phyloP scores from a whole-genome alignment of 192 early-diverging fungal species.

The Entophlyctis luteolus region DNA sequence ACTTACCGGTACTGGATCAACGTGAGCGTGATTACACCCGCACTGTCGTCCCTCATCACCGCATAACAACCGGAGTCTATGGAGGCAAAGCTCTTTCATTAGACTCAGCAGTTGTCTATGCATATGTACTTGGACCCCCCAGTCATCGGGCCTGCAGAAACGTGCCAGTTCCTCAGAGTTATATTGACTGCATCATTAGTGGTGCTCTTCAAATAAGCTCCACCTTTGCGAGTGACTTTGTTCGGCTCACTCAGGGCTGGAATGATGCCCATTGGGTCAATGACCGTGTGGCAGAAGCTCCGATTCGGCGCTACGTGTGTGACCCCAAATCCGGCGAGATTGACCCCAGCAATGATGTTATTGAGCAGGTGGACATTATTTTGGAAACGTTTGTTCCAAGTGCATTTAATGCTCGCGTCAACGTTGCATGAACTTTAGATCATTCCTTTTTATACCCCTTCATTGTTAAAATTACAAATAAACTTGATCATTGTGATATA shows the following conservation, averaged over 20 bases:
- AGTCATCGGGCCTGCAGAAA: conserved; percentile 17
- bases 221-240: conserved; percentile 42
- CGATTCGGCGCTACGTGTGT: conserved; percentile 33
- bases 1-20: conserved; percentile 33
- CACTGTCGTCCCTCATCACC: not conserved
- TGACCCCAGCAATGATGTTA: not conserved
- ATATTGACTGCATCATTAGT: conserved; percentile 44
- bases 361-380: not conserved
- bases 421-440: conserved; percentile 1
- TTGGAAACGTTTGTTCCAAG: not conserved
- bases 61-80: not conserved
- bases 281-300: conserved; percentile 32
- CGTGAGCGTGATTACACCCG: conserved; percentile 41
- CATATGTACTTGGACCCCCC: conserved; percentile 28
- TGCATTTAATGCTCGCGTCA: not conserved
- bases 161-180: conserved; percentile 47
- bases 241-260: conserved; percentile 43
- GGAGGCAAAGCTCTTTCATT: not conserved
- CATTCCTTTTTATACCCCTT: too few relatives aligned
- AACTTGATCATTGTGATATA: too few relatives aligned
- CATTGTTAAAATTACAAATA: too few relatives aligned
- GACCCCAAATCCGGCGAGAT: conserved; percentile 27
- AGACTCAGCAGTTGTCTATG: conserved; percentile 31
- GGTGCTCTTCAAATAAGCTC: conserved; percentile 34
- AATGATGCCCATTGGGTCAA: conserved; percentile 34